A percentile compares a stretch with the other conserved stretches of the same genome.
phyloP scores from a whole-genome alignment of 208 protist species.

The Naegleria gruberi region DNA sequence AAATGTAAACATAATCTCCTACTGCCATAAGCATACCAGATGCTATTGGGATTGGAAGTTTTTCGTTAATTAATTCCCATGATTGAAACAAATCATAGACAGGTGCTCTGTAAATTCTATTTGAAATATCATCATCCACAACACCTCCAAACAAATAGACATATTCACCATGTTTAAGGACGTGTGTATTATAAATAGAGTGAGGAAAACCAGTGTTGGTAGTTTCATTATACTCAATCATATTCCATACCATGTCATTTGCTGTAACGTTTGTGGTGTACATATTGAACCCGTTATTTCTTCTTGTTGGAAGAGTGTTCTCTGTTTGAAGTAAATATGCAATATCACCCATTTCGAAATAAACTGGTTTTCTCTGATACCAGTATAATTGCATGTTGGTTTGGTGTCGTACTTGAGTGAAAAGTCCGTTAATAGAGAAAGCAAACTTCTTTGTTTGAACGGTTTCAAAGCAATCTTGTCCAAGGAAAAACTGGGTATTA shows the following conservation, averaged over 20 bases:
- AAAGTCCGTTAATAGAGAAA: not conserved
- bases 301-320: not conserved
- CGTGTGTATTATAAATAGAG: not conserved
- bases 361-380: not conserved
- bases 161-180: not conserved
- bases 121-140: not conserved
- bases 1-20: not conserved
- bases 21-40: not conserved
- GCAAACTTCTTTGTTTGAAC: not conserved
- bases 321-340: not conserved
- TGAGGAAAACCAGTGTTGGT: not conserved
- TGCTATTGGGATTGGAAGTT: not conserved
- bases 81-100: not conserved
- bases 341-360: not conserved
- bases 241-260: not conserved
- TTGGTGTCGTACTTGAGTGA: not conserved
- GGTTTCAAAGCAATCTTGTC: not conserved
- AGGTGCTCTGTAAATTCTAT: not conserved
- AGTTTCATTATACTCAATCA: not conserved
- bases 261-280: not conserved
- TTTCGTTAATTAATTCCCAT: not conserved
- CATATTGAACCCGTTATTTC: not conserved
- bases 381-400: not conserved
- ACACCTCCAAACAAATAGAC: not conserved
- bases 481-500: not conserved